phyloP scores from a whole-genome alignment of 2,329 filamentous ascomycete genomes.

The Apiospora hydei region DNA sequence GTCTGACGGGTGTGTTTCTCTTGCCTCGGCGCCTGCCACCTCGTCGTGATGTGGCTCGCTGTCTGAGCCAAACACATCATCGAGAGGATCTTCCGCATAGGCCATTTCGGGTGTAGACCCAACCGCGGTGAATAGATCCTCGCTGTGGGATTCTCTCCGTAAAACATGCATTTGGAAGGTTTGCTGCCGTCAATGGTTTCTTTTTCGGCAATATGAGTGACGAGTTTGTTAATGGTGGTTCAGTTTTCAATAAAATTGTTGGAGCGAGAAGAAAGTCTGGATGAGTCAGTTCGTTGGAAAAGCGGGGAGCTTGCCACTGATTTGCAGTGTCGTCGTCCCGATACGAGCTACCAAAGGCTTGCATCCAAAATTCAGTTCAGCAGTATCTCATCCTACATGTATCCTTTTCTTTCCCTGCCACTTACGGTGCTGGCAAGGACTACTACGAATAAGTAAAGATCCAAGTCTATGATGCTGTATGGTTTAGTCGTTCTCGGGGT shows the following conservation, averaged over 20 bases:
- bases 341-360: not conserved
- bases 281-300: conserved; percentile 12
- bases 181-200: not conserved
- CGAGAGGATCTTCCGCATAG: conserved; percentile 27
- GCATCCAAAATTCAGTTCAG: not conserved
- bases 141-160: conserved; percentile 27
- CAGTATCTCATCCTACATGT: not conserved
- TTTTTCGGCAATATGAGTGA: not conserved
- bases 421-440: not conserved
- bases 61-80: conserved; percentile 31
- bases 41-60: conserved; percentile 25
- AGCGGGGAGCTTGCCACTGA: not conserved
- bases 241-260: conserved; percentile 1
- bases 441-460: not conserved
- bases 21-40: conserved; percentile 21
- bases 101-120: conserved; percentile 16
- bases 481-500: not conserved
- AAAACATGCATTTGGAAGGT: conserved; percentile 31
- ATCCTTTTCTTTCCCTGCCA: not conserved
- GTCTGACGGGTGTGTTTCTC: conserved; percentile 61
- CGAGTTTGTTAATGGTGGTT: not conserved
- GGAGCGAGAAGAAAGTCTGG: not conserved
- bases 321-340: not conserved
- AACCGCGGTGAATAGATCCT: conserved; percentile 29
- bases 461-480: not conserved